A percentile compares a stretch with the other conserved stretches of the same genome.
Evolutionary conservation across 2,329 filamentous ascomycete genomes (phyloP).

Genomic region (Colletotrichum truncatum): DNA sequence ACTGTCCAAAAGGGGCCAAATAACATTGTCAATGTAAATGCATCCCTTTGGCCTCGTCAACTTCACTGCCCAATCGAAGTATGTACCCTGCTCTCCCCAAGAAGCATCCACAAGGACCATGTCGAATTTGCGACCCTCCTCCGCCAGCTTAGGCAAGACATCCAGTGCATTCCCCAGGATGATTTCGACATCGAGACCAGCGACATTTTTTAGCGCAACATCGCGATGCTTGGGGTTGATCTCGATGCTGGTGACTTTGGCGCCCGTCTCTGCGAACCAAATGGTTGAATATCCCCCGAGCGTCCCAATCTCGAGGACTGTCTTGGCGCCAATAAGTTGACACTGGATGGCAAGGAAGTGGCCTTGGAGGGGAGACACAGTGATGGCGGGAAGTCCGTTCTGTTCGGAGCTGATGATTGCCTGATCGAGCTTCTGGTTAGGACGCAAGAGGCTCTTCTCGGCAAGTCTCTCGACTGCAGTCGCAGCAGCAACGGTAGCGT

Average conservation of each 20-base stretch:
- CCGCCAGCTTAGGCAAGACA: conserved; percentile 43
- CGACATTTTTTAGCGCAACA: conserved; percentile 56
- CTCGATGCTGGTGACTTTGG: conserved; percentile 61
- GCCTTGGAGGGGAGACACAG: conserved; percentile 44
- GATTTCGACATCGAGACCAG: conserved; percentile 53
- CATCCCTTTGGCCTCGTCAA: conserved; percentile 49
- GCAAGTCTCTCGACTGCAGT: background rate
- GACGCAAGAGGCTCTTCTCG: background rate
- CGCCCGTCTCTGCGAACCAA: conserved; percentile 54
- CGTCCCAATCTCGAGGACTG: conserved; percentile 63
- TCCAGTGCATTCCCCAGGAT: conserved; percentile 54
- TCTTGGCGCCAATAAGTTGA: conserved; percentile 43
- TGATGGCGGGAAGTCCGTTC: conserved; percentile 47
- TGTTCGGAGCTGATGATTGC: conserved; percentile 41
- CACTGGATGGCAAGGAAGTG: conserved; percentile 50
- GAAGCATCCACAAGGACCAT: conserved; percentile 64
- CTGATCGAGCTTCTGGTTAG: conserved; percentile 33
- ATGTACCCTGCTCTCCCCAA: conserved; percentile 57
- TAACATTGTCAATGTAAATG: conserved; percentile 61
- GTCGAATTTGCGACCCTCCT: conserved; percentile 54
- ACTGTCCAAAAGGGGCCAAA: conserved; percentile 39
- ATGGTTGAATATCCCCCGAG: conserved; percentile 63
- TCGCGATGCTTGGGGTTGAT: conserved; percentile 53
- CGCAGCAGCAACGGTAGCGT: background rate
- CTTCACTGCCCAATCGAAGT: conserved; percentile 54